Conservation (phyloP, 805 yeast genomes). For the Schizosaccharomyces octosporus region DNA sequence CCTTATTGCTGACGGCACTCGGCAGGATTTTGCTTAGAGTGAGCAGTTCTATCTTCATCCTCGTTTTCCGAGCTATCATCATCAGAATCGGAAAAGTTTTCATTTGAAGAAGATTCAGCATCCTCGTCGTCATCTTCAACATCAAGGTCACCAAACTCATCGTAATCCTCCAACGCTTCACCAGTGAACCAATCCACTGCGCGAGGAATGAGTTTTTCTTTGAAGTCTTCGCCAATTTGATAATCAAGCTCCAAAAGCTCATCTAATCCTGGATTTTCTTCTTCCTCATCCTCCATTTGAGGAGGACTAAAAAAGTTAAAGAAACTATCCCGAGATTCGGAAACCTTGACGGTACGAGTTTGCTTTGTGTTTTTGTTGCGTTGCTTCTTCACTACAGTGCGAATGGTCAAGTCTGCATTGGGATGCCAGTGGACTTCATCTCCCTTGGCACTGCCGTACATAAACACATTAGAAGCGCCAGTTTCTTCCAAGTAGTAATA, state of each 20-base stretch:
- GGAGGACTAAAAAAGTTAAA: conserved; percentile 84
- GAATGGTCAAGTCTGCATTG: conserved; percentile 57
- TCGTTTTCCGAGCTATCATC: conserved; percentile 10
- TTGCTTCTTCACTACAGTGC: conserved; percentile 84
- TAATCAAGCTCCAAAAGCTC: conserved; percentile 73
- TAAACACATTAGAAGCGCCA: conserved; percentile 86
- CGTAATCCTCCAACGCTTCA: conserved; percentile 56
- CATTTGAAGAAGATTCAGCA: conserved; percentile 19
- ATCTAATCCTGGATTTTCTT: conserved; percentile 36
- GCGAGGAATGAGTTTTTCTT: conserved; percentile 84
- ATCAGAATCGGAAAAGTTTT: conserved; percentile 18
- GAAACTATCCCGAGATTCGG: conserved; percentile 78
- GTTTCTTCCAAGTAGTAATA: conserved; percentile 84
- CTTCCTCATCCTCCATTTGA: conserved; percentile 34
- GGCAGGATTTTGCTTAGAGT: conserved; percentile 24
- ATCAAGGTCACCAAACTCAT: conserved; percentile 33
- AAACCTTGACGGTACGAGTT: conserved; percentile 82
- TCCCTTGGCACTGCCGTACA: conserved; percentile 92
- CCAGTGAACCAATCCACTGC: conserved; percentile 98
- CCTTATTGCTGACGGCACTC: conserved; percentile 31
- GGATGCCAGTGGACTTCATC: conserved; percentile 61
- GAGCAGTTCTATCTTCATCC: background rate
- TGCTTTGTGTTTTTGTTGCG: conserved; percentile 60
- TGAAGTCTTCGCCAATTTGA: conserved; percentile 85
- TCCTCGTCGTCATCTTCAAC: conserved; percentile 38